phyloP scores from a whole-genome alignment of 441 rosid genomes.

The Syzygium malaccense region DNA sequence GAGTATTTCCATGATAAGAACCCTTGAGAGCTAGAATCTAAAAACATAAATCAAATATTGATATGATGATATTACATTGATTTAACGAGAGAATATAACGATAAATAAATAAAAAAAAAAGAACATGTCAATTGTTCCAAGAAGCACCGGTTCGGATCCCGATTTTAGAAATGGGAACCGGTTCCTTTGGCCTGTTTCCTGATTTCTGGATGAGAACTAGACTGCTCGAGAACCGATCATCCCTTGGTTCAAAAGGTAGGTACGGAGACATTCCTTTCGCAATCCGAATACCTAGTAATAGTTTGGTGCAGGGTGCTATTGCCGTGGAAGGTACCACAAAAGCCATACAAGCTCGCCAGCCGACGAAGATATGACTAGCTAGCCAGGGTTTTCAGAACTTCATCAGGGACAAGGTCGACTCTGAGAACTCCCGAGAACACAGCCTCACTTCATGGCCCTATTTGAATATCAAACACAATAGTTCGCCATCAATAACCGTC shows the following conservation, averaged over 20 bases:
- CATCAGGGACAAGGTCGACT: too few relatives aligned
- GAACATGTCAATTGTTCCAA: too few relatives aligned
- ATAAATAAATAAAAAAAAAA: too few relatives aligned
- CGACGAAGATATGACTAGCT: too few relatives aligned
- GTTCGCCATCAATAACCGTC: neutral
- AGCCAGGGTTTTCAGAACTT: too few relatives aligned
- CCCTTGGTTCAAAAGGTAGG: neutral
- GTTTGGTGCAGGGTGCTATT: neutral
- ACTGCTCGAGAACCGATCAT: too few relatives aligned
- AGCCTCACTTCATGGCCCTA: neutral
- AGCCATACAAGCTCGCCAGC: too few relatives aligned
- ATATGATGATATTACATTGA: neutral
- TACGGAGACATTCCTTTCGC: neutral
- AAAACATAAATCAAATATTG: neutral
- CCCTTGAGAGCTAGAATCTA: slow-evolving; percentile 83
- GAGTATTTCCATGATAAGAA: slow-evolving; percentile 94
- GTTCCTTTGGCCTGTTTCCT: too few relatives aligned
- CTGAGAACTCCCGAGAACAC: neutral
- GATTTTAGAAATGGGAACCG: too few relatives aligned
- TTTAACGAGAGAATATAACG: too few relatives aligned
- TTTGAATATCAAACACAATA: neutral
- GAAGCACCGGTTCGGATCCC: too few relatives aligned
- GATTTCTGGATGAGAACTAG: too few relatives aligned
- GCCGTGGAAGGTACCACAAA: neutral
- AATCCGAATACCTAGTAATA: neutral